Conservation (phyloP, 2,329 filamentous ascomycete species). For the Kalaharituber pfeilii region DNA sequence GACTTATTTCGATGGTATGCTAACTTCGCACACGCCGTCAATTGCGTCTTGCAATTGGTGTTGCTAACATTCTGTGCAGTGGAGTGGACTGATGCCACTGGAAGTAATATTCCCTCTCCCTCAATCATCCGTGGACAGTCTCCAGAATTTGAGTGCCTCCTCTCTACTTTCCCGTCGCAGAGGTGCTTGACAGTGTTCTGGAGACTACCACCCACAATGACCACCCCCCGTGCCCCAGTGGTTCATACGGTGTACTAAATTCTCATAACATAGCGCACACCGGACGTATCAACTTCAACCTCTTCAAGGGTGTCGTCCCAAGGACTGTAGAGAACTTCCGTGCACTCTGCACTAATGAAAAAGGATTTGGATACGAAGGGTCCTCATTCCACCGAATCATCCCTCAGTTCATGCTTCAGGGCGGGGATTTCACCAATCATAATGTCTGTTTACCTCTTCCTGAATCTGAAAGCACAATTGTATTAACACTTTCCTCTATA, state of each 20-base stretch:
- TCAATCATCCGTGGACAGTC: no score
- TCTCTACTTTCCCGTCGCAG: no score
- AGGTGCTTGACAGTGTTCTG: no score
- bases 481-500: conserved; percentile 27
- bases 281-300: conserved; percentile 74
- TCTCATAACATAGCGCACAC: conserved; percentile 47
- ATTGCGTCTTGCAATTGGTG: not conserved
- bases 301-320: conserved; percentile 72
- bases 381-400: conserved; percentile 89
- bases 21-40: no score
- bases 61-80: not conserved
- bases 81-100: not conserved
- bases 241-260: no score
- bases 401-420: conserved; percentile 87
- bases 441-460: conserved; percentile 45
- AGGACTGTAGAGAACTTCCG: conserved; percentile 78
- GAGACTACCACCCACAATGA: no score
- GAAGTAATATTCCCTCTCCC: not conserved
- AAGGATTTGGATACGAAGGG: conserved; percentile 66
- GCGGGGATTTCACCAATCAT: conserved; percentile 82
- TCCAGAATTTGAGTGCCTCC: no score
- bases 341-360: conserved; percentile 61
- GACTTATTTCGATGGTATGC: not conserved
- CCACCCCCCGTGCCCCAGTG: no score
- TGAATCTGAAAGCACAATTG: not conserved